Evolutionary conservation across 352 stramenopile species (phyloP).

Genomic region (Pythium guiyangense): DNA sequence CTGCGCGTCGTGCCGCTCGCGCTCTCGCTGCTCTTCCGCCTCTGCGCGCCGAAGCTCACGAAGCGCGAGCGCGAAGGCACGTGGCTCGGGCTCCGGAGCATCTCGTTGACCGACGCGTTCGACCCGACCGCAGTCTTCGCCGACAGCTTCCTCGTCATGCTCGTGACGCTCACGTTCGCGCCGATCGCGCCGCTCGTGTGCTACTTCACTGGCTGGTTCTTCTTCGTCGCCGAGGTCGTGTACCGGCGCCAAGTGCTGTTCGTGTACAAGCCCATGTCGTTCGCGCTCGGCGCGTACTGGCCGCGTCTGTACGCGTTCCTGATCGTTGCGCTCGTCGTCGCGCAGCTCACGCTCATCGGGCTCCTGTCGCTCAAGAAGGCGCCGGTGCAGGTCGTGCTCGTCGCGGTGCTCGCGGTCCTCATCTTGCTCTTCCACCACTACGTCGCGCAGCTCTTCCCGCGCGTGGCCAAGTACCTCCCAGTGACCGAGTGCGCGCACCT

Average conservation of each 20-base stretch:
- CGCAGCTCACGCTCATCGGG: conserved; percentile 72
- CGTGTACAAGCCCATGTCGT: conserved; percentile 56
- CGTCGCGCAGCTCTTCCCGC: conserved; percentile 46
- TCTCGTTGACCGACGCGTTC: conserved; percentile 49
- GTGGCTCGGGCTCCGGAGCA: conserved; percentile 53
- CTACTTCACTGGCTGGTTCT: conserved; percentile 75
- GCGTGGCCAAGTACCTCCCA: conserved; percentile 55
- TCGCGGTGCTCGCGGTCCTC: conserved; percentile 24
- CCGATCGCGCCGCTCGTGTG: conserved; percentile 73
- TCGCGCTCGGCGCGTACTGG: conserved; percentile 70
- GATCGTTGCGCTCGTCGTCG: conserved; percentile 63
- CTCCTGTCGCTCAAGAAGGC: conserved; percentile 78
- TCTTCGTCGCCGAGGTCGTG: conserved; percentile 57
- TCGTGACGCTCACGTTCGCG: conserved; percentile 76
- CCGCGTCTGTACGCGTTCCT: conserved; percentile 73
- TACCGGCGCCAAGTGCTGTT: conserved; percentile 68
- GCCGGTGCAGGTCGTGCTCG: conserved; percentile 14
- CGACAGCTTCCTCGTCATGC: conserved; percentile 61
- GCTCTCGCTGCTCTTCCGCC: conserved; percentile 39
- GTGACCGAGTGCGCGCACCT: conserved; percentile 52
- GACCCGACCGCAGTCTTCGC: conserved; percentile 55
- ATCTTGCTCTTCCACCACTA: conserved; percentile 67
- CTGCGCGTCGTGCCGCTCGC: conserved; percentile 51
- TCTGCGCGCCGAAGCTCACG: conserved; percentile 61
- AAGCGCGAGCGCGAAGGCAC: conserved; percentile 40